Conservation (phyloP, 805 yeast genomes). For the Yarrowia alimentaria region DNA sequence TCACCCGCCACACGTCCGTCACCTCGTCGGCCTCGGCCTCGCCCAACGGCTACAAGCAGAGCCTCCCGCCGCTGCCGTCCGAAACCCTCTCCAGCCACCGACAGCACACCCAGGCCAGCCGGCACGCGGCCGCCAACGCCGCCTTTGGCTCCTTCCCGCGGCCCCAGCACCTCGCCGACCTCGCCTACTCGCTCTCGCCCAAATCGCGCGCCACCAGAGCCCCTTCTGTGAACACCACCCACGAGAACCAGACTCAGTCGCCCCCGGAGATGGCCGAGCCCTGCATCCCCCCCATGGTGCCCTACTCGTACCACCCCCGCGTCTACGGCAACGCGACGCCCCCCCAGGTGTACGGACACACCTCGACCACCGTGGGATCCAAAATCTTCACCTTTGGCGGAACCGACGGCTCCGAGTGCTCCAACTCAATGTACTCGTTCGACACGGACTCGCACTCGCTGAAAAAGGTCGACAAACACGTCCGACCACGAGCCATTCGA, state of each 20-base stretch:
- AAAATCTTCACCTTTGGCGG: slow-evolving; percentile 34
- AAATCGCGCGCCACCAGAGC: too few species aligned
- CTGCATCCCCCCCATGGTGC: slow-evolving; percentile 27
- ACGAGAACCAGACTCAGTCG: background rate
- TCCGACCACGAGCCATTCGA: background rate
- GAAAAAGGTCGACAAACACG: background rate
- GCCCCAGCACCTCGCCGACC: slow-evolving; percentile 4
- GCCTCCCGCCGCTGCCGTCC: slow-evolving; percentile 5
- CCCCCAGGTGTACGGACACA: slow-evolving; percentile 34
- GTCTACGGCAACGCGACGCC: slow-evolving; percentile 33
- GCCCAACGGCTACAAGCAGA: slow-evolving; percentile 18
- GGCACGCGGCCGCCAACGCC: background rate
- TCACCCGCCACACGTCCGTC: slow-evolving; percentile 2
- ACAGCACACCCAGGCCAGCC: background rate
- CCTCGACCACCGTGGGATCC: slow-evolving; percentile 30
- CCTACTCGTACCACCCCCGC: slow-evolving; percentile 32
- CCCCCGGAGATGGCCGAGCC: slow-evolving; percentile 1
- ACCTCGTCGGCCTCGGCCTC: slow-evolving; percentile 11
- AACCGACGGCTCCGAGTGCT: slow-evolving; percentile 21
- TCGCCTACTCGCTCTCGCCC: slow-evolving; percentile 8
- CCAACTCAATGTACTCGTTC: slow-evolving; percentile 9
- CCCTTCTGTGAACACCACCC: background rate
- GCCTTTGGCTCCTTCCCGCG: slow-evolving; percentile 16
- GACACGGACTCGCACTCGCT: slow-evolving; percentile 11
- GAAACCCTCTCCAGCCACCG: background rate